Evolutionary conservation across 768 basidiomycete genomes (phyloP).

Genomic region (Boletus reticuloceps): DNA sequence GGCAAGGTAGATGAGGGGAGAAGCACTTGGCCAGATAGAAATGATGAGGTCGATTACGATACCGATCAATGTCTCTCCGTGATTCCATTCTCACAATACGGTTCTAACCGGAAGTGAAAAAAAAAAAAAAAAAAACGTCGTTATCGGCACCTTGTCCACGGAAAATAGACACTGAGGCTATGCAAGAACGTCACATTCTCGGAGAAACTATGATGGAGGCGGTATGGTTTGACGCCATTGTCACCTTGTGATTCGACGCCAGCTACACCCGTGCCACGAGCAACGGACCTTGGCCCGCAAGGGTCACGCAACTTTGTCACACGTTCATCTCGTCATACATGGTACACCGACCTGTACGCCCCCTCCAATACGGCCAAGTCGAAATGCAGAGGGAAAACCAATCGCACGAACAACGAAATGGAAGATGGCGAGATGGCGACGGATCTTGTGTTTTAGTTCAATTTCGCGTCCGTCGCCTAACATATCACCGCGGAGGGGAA

Average conservation of each 20-base stretch:
- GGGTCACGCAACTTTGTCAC: too few relatives aligned
- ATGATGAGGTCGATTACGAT: background rate
- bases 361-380: background rate
- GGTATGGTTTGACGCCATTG: background rate
- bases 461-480: conserved; percentile 8
- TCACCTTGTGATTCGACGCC: background rate
- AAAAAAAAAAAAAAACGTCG: background rate
- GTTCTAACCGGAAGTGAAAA: background rate
- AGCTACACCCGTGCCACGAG: too few relatives aligned
- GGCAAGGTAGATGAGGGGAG: background rate
- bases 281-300: background rate
- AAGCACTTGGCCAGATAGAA: background rate
- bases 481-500: conserved; percentile 14
- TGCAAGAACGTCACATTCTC: background rate
- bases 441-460: conserved; percentile 1
- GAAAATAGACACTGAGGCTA: conserved; percentile 1
- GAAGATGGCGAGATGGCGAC: background rate
- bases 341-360: background rate
- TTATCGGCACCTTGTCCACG: background rate
- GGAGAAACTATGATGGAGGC: background rate
- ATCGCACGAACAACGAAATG: background rate
- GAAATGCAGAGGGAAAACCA: background rate
- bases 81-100: conserved; percentile 16
- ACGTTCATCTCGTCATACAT: conserved; percentile 18
- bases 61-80: background rate